Evolutionary conservation across 2,329 filamentous ascomycete genomes (phyloP).

Genomic region (Ustilaginoidea virens): DNA sequence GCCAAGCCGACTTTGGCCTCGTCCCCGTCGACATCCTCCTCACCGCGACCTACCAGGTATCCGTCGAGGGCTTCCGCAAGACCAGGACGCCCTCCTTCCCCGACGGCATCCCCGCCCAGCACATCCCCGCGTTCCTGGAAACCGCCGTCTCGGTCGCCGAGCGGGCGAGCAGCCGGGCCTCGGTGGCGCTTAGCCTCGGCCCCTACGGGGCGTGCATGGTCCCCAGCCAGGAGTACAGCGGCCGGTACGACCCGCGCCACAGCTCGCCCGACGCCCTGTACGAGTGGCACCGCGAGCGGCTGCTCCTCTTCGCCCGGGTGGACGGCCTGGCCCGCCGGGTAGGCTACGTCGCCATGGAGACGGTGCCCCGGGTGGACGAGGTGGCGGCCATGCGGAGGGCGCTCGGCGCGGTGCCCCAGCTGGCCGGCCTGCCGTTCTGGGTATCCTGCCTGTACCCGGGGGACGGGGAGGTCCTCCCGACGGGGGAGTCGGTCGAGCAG

Average conservation of each 20-base stretch:
- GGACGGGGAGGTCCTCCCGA: slow-evolving; percentile 35
- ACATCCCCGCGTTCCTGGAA: slow-evolving; percentile 26
- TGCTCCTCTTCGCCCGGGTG: slow-evolving; percentile 32
- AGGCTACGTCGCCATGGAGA: slow-evolving; percentile 47
- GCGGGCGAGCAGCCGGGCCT: slow-evolving; percentile 14
- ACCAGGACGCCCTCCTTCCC: slow-evolving; percentile 29
- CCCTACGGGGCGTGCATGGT: slow-evolving; percentile 54
- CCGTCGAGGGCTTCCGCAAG: slow-evolving; percentile 35
- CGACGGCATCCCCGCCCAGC: slow-evolving; percentile 22
- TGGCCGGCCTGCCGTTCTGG: slow-evolving; percentile 34
- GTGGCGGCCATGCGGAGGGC: slow-evolving; percentile 38
- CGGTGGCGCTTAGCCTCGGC: slow-evolving; percentile 44
- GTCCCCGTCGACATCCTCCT: slow-evolving; percentile 47
- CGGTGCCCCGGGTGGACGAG: slow-evolving; percentile 47
- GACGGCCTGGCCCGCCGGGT: slow-evolving; percentile 24
- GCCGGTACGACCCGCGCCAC: slow-evolving; percentile 38
- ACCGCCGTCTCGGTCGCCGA: slow-evolving; percentile 27
- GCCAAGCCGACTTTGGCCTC: slow-evolving; percentile 38
- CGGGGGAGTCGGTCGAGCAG: slow-evolving; percentile 29
- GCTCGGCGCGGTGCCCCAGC: slow-evolving; percentile 13
- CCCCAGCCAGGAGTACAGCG: slow-evolving; percentile 50
- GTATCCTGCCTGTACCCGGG: slow-evolving; percentile 47
- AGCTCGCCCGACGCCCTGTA: slow-evolving; percentile 26
- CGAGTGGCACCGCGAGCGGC: slow-evolving; percentile 40
- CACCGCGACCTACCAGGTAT: slow-evolving; percentile 54